Base-by-base conservation (phyloP, 2,329 filamentous ascomycete genomes). In the Achaetomium macrosporum region DNA sequence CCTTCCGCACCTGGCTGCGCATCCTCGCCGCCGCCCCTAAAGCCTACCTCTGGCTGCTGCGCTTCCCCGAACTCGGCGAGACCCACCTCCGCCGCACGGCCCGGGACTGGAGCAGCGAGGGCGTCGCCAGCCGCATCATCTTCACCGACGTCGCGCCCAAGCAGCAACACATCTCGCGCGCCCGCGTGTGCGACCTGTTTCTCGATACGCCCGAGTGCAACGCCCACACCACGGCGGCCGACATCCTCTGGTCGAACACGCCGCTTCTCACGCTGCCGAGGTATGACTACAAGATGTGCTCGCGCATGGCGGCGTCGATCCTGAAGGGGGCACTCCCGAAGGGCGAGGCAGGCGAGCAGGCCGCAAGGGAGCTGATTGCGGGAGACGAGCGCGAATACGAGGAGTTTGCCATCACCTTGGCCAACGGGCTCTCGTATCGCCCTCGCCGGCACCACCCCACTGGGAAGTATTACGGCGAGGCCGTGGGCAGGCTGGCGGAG, bases 211-310 rank as follows among this genome's bases (percentile, higher is more conserved):
- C 93, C 1, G 93, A 99, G 70, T 99, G 93, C 71, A 99, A 99
- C 65, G 93, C 91, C 1, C 93, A 99, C 69, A 99, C 93, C 1
- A 99, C 93, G 1, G 93, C 93, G 2, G 95, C 93, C 12, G 93
- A 99, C 65, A 87, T 97, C 1, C 76, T 99, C 7, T 99, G 93
- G 93, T 95, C 88, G 48, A 95, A 91, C 61, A 97, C 93, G 0
- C 93, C 93, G 5, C 74, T 99, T 19, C 76, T 99, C 29, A 99
- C 93, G 0, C 76, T 93, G 30, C 91, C 93, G 11, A 82, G 93
- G 35, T 96, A 97, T 68, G 82, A 87, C 47, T 96, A 96, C 72
- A 99, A 99, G 71, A 99, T 99, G 93, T 99, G 93, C 70, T 95
- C 90, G 41, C 87, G 93, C 50, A 99, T 99, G 87, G 93, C 92